Evolutionary conservation across 2,329 filamentous ascomycete genomes (phyloP), one percentile per base, ranked within the genome.

Genomic region (Cercospora nicotianae): DNA sequence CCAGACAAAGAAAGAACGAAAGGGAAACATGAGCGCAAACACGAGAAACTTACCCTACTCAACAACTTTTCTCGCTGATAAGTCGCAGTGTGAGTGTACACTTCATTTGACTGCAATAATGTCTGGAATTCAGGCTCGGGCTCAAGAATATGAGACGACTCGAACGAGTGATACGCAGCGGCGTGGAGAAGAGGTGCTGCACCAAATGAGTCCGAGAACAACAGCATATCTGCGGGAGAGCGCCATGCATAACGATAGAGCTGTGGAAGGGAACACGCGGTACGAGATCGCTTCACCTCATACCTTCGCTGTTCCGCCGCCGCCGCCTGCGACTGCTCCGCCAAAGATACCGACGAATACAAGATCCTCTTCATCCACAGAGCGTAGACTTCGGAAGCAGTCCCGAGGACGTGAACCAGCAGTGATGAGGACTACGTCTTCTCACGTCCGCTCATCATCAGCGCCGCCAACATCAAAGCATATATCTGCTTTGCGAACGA

Each of bases 291-390:
- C 20, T 26, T 20, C 62, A 33, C 9, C 30, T 1, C 4, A 31
- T 5, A 7, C 16, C 3, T 23, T 60, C 4, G 61, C 30, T 16
- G 48, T 53, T 60, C 66, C 66, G 23, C 39, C 66, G 23, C 39
- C 60, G 33, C 62, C 66, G 39, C 66, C 66, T 16, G 58, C 30
- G 23, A 48, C n/a, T 39, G 61, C 55, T 31, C 61, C 62, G 5
- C 66, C 59, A 23, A 36, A 45, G 59, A 45, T 45, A 13, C 59
- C 31, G 31, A 13, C 31, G 31, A 36, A 36, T 36, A 36, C 31
- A 5, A 36, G 31, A 36, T 36, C 12, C 12, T 36, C 2, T 33
- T 10, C 31, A 33, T 5, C 31, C 4, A 12, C 31, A 12, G 12
- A 36, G 31, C 31, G 12, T 36, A 3, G 45, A 51, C 20, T 23